Evolutionary conservation across 768 basidiomycete species (phyloP).

Genomic region (Lactifluus pinguis): DNA sequence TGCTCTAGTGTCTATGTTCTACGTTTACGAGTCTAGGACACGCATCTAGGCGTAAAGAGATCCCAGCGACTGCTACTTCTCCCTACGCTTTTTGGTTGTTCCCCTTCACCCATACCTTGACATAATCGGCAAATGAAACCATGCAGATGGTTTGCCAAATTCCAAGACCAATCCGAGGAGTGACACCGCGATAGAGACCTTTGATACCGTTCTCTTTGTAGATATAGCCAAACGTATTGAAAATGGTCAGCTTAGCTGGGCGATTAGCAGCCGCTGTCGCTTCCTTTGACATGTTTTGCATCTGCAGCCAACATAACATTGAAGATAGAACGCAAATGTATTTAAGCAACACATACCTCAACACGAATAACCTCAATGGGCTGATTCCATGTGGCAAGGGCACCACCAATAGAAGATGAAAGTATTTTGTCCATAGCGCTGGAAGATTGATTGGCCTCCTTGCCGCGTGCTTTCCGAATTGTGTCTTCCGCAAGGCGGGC

Average conservation of each 20-base stretch:
- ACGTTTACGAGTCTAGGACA: neutral
- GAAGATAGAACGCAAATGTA: neutral
- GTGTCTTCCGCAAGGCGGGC: slow-evolving; percentile 80
- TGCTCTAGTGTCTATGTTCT: slow-evolving; percentile 1
- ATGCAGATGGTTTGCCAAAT: slow-evolving; percentile 99
- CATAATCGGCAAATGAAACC: slow-evolving; percentile 97
- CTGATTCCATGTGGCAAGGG: slow-evolving; percentile 98
- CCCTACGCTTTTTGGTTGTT: slow-evolving; percentile 1
- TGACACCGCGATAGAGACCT: slow-evolving; percentile 95
- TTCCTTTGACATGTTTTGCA: slow-evolving; percentile 97
- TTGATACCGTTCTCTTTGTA: slow-evolving; percentile 95
- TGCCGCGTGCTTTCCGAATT: slow-evolving; percentile 73
- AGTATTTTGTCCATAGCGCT: slow-evolving; percentile 79
- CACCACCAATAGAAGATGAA: slow-evolving; percentile 84
- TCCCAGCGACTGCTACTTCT: neutral
- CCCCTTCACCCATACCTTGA: slow-evolving; percentile 71
- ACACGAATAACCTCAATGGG: slow-evolving; percentile 97
- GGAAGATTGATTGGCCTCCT: slow-evolving; percentile 65
- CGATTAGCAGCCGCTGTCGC: slow-evolving; percentile 57
- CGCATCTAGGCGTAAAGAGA: neutral
- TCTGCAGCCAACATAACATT: slow-evolving; percentile 36
- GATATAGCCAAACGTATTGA: slow-evolving; percentile 88
- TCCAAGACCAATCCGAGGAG: slow-evolving; percentile 91
- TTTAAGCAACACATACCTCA: slow-evolving; percentile 48
- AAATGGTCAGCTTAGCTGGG: slow-evolving; percentile 84